Conservation (phyloP, 2,329 filamentous ascomycete species). For the Aureobasidium lini region DNA sequence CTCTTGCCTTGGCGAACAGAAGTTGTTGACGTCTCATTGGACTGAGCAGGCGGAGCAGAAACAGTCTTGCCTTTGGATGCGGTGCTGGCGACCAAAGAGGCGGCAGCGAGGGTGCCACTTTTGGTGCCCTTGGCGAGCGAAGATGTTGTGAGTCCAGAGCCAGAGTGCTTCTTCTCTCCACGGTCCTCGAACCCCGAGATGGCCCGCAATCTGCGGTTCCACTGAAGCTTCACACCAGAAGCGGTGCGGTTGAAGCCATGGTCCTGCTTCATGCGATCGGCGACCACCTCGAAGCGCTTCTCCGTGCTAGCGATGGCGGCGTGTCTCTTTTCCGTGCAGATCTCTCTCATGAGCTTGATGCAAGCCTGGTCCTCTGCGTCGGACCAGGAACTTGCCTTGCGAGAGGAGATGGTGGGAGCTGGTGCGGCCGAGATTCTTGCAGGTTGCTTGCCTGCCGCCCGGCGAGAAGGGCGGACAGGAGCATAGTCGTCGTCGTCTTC, state of each 20-base stretch:
- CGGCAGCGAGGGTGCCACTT: neutral
- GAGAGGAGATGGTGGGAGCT: neutral
- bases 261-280: neutral
- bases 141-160: conserved; percentile 4
- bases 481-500: neutral
- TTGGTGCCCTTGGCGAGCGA: neutral
- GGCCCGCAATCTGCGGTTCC: conserved; percentile 13
- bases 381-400: conserved; percentile 9
- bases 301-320: conserved; percentile 2
- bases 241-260: conserved; percentile 6
- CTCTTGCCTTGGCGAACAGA: neutral
- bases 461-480: neutral
- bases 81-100: neutral
- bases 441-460: neutral
- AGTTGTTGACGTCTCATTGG: neutral
- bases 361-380: conserved; percentile 12
- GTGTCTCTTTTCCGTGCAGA: neutral
- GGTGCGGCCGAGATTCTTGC: neutral
- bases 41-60: neutral
- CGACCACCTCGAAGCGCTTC: conserved; percentile 4
- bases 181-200: conserved; percentile 6
- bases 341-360: conserved; percentile 2
- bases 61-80: neutral
- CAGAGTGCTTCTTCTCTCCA: conserved; percentile 6
- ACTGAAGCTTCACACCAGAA: conserved; percentile 15